Conservation (phyloP, 768 basidiomycete genomes). For the Multifurca ochricompacta region DNA sequence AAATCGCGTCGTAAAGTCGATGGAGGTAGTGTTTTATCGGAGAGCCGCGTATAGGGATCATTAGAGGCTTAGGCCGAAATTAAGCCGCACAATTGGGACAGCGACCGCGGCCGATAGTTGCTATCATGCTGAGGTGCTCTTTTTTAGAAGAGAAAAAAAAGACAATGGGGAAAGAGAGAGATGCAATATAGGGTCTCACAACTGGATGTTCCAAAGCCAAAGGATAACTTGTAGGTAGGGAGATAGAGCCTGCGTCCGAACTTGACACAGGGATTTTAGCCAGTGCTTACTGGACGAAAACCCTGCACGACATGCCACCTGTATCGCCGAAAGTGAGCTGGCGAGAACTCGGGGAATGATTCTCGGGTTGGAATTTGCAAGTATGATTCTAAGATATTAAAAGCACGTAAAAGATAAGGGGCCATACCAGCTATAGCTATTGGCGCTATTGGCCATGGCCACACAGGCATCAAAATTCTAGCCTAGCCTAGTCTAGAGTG, state of each 20-base stretch:
- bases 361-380: not conserved
- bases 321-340: not conserved
- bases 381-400: not conserved
- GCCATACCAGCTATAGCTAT: too few species aligned
- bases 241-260: not conserved
- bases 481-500: too few species aligned
- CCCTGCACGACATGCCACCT: not conserved
- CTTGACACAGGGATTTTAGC: not conserved
- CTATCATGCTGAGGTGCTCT: not conserved
- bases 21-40: not conserved
- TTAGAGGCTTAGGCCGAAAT: not conserved
- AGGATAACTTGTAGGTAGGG: not conserved
- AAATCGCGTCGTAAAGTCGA: not conserved
- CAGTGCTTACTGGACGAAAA: not conserved
- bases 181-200: not conserved
- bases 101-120: not conserved
- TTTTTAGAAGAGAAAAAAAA: not conserved
- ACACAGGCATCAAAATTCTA: too few species aligned
- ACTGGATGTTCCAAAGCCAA: not conserved
- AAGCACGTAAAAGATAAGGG: not conserved
- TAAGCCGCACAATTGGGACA: not conserved
- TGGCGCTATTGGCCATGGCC: too few species aligned
- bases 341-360: not conserved
- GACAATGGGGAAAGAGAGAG: not conserved
- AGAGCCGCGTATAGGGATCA: not conserved